Evolutionary conservation across 306 rosid genomes (phyloP).

Genomic region (Dryas drummondii): DNA sequence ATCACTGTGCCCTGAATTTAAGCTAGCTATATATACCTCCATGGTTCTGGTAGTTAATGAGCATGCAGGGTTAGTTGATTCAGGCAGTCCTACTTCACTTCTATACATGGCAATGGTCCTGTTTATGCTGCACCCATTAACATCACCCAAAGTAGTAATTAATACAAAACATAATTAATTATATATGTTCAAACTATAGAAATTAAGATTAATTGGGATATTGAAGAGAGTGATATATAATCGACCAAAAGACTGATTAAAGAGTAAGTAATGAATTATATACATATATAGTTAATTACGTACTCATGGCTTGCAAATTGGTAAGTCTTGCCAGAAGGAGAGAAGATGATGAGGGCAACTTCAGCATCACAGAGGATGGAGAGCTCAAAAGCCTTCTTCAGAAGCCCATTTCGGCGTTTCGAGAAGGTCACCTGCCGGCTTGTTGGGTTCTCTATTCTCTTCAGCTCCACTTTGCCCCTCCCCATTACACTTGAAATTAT

Average conservation of each 20-base stretch:
- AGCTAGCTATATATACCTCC: slow-evolving; percentile 16
- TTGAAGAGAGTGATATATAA: no score
- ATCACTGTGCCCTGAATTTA: no score
- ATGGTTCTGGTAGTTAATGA: slow-evolving; percentile 12
- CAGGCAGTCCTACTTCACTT: slow-evolving; percentile 35
- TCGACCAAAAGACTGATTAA: neutral
- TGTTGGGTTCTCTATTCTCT: slow-evolving; percentile 54
- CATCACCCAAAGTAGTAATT: no score
- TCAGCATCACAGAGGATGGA: no score
- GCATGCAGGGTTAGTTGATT: slow-evolving; percentile 21
- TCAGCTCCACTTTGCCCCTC: slow-evolving; percentile 53
- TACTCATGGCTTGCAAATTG: slow-evolving; percentile 57
- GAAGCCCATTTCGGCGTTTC: slow-evolving; percentile 49
- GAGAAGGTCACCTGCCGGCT: slow-evolving; percentile 54
- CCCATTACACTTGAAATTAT: slow-evolving; percentile 33
- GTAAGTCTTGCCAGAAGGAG: slow-evolving; percentile 47
- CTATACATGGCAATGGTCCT: slow-evolving; percentile 44
- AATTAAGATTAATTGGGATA: neutral
- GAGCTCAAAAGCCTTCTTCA: slow-evolving; percentile 60
- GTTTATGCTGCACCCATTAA: slow-evolving; percentile 39
- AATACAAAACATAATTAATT: no score
- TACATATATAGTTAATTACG: neutral
- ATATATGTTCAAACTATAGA: no score
- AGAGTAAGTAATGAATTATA: no score
- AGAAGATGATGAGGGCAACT: slow-evolving; percentile 46